Conservation (phyloP, 2,329 filamentous ascomycete species). For the Colletotrichum sp. region DNA sequence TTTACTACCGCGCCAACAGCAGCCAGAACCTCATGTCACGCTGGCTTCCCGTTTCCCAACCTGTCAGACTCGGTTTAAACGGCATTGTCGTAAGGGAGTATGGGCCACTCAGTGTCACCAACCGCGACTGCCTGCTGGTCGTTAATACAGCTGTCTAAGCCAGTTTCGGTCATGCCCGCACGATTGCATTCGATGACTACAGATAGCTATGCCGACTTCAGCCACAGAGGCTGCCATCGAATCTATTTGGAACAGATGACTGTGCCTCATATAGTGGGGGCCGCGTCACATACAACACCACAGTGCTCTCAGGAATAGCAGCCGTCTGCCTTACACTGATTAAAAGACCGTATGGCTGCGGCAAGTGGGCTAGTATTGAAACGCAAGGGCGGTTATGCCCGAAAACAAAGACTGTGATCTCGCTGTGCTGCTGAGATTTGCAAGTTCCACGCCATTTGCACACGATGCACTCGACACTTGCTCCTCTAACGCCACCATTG, state of each 20-base stretch:
- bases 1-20: not conserved
- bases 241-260: constrained; percentile 3
- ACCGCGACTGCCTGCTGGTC: not conserved
- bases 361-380: not conserved
- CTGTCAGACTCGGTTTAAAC: not conserved
- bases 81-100: not conserved
- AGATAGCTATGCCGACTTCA: not conserved
- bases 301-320: not conserved
- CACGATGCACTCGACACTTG: not conserved
- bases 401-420: not conserved
- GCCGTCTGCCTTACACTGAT: not conserved
- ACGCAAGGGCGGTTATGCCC: not conserved
- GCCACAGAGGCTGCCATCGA: not conserved
- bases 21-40: not conserved
- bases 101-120: not conserved
- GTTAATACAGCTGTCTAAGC: not conserved
- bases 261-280: not conserved
- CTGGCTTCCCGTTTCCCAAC: not conserved
- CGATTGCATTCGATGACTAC: not conserved
- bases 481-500: not conserved
- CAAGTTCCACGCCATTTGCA: not conserved
- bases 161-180: not conserved
- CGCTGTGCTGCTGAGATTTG: not conserved
- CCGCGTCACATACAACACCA: not conserved
- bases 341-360: not conserved